phyloP scores from a whole-genome alignment of 495 filamentous ascomycete species.

The Polyplosphaeria fusca region DNA sequence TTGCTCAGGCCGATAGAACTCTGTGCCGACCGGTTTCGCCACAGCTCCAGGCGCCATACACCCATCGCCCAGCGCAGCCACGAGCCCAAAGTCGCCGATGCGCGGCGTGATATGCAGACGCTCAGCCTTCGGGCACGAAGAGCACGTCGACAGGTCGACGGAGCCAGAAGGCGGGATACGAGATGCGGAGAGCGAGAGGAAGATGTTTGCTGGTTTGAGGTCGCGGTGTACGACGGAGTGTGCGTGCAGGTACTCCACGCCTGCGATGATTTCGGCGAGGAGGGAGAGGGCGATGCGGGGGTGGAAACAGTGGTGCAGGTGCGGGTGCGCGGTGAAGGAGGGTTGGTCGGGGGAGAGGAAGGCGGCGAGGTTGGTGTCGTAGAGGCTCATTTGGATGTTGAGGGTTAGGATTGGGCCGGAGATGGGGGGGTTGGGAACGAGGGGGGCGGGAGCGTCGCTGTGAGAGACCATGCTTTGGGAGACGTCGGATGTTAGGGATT shows the following conservation, averaged over 20 bases:
- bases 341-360: slow-evolving; percentile 35
- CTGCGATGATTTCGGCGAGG: slow-evolving; percentile 39
- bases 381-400: slow-evolving; percentile 47
- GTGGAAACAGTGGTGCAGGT: slow-evolving; percentile 46
- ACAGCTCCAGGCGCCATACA: not conserved
- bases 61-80: slow-evolving; percentile 33
- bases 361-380: slow-evolving; percentile 43
- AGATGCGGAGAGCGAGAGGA: slow-evolving; percentile 37
- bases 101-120: slow-evolving; percentile 34
- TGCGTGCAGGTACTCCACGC: slow-evolving; percentile 41
- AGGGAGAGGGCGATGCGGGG: slow-evolving; percentile 36
- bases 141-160: slow-evolving; percentile 40
- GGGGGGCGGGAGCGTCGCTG: slow-evolving; percentile 20
- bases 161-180: slow-evolving; percentile 31
- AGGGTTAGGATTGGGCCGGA: slow-evolving; percentile 30
- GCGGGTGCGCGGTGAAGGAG: not conserved
- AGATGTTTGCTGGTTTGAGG: slow-evolving; percentile 50
- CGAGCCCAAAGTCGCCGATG: slow-evolving; percentile 43
- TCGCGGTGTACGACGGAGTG: slow-evolving; percentile 47
- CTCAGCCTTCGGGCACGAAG: slow-evolving; percentile 29
- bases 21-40: slow-evolving; percentile 39
- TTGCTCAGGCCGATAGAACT: slow-evolving; percentile 39
- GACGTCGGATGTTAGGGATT: slow-evolving; percentile 1
- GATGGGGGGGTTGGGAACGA: not conserved
- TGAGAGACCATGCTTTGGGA: slow-evolving; percentile 19